These are phyloP conservation scores for Plantago elongata DNA, from an alignment of 257 asterid species.

Conservation along the genomic window DNA sequence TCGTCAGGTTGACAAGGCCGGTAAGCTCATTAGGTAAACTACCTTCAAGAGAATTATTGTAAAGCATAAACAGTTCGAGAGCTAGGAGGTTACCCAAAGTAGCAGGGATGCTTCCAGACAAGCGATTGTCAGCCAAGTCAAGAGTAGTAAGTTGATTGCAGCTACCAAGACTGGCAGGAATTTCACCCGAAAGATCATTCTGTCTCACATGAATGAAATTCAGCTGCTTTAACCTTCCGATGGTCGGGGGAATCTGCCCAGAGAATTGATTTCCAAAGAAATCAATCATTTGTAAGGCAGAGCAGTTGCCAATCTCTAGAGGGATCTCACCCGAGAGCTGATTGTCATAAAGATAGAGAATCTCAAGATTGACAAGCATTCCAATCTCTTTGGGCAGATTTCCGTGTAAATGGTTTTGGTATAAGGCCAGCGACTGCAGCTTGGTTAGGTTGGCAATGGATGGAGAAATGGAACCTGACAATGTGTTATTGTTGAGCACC, in stretches of 20 bases:
- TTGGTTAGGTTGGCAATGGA: conserved; percentile 53
- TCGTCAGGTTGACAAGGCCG: conserved; percentile 54
- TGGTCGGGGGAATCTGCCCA: conserved; percentile 57
- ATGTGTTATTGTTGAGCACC: conserved; percentile 68
- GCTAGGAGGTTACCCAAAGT: conserved; percentile 55
- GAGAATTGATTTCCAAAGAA: conserved; percentile 69
- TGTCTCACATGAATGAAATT: conserved; percentile 73
- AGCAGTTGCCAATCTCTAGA: conserved; percentile 68
- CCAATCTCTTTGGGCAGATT: conserved; percentile 67
- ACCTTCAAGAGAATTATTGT: conserved; percentile 79
- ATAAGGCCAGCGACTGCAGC: conserved; percentile 59
- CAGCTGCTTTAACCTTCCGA: conserved; percentile 64
- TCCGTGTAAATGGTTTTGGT: conserved; percentile 60
- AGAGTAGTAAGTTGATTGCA: conserved; percentile 54
- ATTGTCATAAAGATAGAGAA: conserved; percentile 67
- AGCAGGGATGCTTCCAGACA: conserved; percentile 70
- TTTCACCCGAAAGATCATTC: conserved; percentile 71
- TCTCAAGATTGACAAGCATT: conserved; percentile 59
- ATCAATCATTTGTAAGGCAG: conserved; percentile 69
- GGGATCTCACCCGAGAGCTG: conserved; percentile 78
- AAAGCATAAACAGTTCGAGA: conserved; percentile 73
- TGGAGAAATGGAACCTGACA: conserved; percentile 64
- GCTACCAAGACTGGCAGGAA: conserved; percentile 70
- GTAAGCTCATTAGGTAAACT: conserved; percentile 54
- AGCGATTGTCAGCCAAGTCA: conserved; percentile 76